Conservation (phyloP, 23 red algal genomes). For the Gracilariopsis chorda region DNA sequence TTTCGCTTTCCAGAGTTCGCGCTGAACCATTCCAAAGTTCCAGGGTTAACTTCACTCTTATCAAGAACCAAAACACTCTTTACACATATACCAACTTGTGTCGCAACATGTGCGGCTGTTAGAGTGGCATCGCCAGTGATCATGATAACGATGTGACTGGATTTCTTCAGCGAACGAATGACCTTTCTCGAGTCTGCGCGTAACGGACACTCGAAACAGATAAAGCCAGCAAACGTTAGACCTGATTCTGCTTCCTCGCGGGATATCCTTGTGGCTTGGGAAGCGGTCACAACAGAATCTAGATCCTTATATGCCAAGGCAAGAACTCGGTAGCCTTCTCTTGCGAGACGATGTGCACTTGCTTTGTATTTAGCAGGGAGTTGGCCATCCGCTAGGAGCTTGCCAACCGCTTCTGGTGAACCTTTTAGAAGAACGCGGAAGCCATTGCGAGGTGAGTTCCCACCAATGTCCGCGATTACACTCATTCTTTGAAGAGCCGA, state of each 20-base stretch:
- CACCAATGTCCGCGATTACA: conserved; percentile 76
- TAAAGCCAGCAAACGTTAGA: conserved; percentile 90
- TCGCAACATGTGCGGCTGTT: conserved; percentile 92
- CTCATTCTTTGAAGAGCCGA: conserved; percentile 97
- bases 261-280: conserved; percentile 23
- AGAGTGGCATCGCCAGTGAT: conserved; percentile 95
- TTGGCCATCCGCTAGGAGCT: conserved; percentile 47
- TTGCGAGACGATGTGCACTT: conserved; percentile 69
- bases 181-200: conserved; percentile 85
- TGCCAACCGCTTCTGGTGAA: conserved; percentile 85
- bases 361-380: conserved; percentile 73
- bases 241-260: conserved; percentile 76
- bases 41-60: conserved; percentile 26
- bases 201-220: conserved; percentile 89
- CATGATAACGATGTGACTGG: conserved; percentile 81
- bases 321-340: conserved; percentile 86
- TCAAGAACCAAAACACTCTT: conserved; percentile 77
- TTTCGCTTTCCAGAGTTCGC: conserved; percentile 68
- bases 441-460: conserved; percentile 1
- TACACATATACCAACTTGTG: conserved; percentile 79
- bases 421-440: conserved; percentile 84
- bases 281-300: conserved; percentile 31
- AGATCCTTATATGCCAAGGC: conserved; percentile 83
- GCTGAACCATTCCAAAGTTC: conserved; percentile 80
- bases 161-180: conserved; percentile 65